These are phyloP conservation scores for Grigorovia yakushimaensis DNA, from an alignment of 805 yeast species.

Conservation along the genomic window DNA sequence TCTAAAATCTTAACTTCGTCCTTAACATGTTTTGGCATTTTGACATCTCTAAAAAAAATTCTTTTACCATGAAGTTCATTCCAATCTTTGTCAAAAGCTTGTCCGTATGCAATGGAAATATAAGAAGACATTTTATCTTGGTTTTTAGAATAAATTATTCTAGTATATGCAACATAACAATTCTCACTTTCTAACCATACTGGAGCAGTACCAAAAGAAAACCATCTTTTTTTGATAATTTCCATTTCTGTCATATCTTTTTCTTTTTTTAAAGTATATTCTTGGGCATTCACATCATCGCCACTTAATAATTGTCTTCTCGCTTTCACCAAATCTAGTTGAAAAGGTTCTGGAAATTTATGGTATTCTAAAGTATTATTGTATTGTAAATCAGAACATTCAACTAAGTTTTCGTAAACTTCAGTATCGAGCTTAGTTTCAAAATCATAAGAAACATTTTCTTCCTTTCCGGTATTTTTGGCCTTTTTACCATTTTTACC, in stretches of 20 bases:
- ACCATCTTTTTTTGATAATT: conserved; percentile 28
- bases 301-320: conserved; percentile 4
- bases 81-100: conserved; percentile 38
- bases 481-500: too few relatives aligned
- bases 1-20: background rate
- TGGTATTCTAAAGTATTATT: conserved; percentile 3
- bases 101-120: conserved; percentile 35
- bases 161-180: conserved; percentile 36
- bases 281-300: background rate
- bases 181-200: conserved; percentile 38
- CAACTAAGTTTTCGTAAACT: conserved; percentile 2
- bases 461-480: background rate
- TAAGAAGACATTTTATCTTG: conserved; percentile 9
- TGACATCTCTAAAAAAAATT: conserved; percentile 26
- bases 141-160: conserved; percentile 30
- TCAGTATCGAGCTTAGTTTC: background rate
- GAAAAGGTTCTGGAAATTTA: background rate
- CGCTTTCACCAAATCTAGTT: conserved; percentile 2
- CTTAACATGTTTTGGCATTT: conserved; percentile 1
- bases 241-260: conserved; percentile 4
- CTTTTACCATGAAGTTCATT: conserved; percentile 18
- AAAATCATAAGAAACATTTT: background rate
- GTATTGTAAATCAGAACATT: conserved; percentile 6
- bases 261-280: conserved; percentile 4
- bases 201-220: conserved; percentile 5